These are phyloP conservation scores for Volvox africanus DNA, from an alignment of 139 green algal species.

Conservation along the genomic window DNA sequence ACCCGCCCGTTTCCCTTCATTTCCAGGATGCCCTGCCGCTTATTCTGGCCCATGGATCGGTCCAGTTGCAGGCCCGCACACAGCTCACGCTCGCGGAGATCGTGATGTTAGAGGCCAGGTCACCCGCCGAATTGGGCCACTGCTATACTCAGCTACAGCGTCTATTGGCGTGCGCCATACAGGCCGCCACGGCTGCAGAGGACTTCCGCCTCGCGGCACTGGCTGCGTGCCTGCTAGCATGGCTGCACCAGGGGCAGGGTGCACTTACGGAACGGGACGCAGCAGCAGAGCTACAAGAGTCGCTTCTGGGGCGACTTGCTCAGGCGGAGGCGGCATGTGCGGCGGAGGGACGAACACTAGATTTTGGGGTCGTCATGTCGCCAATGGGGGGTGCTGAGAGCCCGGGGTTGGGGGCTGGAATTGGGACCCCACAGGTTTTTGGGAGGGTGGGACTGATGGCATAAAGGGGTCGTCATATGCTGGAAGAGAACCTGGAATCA, in stretches of 20 bases:
- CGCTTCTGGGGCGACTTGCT: neutral
- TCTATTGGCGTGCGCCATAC: neutral
- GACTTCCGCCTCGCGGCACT: slow-evolving; percentile 18
- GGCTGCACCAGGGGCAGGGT: slow-evolving; percentile 38
- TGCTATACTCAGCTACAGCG: slow-evolving; percentile 10
- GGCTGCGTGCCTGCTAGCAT: slow-evolving; percentile 27
- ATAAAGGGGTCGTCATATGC: too few relatives aligned
- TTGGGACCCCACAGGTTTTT: too few relatives aligned
- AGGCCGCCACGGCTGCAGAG: slow-evolving; percentile 1
- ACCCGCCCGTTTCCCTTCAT: neutral
- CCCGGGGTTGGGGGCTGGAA: too few relatives aligned
- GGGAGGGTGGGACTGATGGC: too few relatives aligned
- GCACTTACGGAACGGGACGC: neutral
- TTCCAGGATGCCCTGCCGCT: slow-evolving; percentile 57
- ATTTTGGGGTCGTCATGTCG: neutral
- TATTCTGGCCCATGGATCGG: slow-evolving; percentile 61
- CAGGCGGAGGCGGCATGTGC: slow-evolving; percentile 1
- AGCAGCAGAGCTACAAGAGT: slow-evolving; percentile 26
- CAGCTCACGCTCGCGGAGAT: slow-evolving; percentile 65
- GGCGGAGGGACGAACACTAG: slow-evolving; percentile 1
- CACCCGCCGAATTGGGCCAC: slow-evolving; percentile 3
- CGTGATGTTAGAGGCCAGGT: slow-evolving; percentile 37
- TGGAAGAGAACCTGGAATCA: too few relatives aligned
- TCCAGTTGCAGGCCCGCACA: slow-evolving; percentile 46
- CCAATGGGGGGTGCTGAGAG: too few relatives aligned